Evolutionary conservation across 306 rosid species (phyloP), one percentile per base, ranked within the genome.

Genomic region (Pyrus pyrifolia): DNA sequence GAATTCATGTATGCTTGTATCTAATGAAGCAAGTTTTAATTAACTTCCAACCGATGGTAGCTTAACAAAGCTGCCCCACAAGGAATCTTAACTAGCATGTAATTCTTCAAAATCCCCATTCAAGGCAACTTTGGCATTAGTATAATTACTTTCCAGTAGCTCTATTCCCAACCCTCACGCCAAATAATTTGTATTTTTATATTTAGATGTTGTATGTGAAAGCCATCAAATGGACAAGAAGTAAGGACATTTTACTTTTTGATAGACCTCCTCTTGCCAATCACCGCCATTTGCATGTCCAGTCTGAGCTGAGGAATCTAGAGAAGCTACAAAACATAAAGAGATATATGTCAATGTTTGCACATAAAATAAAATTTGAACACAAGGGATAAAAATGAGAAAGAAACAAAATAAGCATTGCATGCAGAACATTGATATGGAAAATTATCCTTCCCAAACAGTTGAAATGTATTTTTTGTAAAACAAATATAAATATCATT

Each of bases 211-310:
- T 22, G 11, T 9, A 57, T 8, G 17, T 11, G 35, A 61, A 22
- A 23, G 21, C 13, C 59, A 72, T n/a, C 38, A 17, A 31, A 58
- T 3, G 11, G 53, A 25, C 62, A 77, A 63, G 14, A 25, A 61
- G 60, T 49, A 31, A 17, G 31, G 69, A 67, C 72, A 44, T 19
- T 40, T 79, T 81, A 91, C 97, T 91, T 84, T 89, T 78, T 89
- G 92, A 86, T 81, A 85, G 63, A 78, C 70, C 73, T 86, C 97
- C 85, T 89, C 95, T 85, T 83, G 93, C 95, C 91, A 88, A 79
- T 91, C 89, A 70, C 67, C 83, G 33, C 87, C 91, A 82, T 75
- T 83, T 78, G 86, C 79, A 65, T 88, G 93, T 76, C 85, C 90
- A 67, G 86, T 85, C 86, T 81, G 89, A 45, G 83, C 69, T 17